phyloP scores from a whole-genome alignment of 148 eudicot genomes.

The Rhododendron mucronatum region DNA sequence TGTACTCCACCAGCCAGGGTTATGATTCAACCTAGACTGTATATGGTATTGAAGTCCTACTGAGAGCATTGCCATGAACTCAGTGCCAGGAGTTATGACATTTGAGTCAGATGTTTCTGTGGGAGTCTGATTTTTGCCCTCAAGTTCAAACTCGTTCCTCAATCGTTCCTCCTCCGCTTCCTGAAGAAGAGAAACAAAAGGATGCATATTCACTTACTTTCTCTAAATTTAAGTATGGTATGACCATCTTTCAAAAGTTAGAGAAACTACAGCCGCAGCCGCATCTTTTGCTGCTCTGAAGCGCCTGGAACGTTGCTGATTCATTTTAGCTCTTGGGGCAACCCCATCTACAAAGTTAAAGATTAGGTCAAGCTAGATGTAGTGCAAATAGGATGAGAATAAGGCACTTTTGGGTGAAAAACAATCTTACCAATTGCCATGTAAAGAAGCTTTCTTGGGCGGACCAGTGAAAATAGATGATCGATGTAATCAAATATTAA shows the following conservation, averaged over 20 bases:
- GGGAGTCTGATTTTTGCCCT: slow-evolving; percentile 49
- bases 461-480: slow-evolving; percentile 76
- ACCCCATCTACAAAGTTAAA: slow-evolving; percentile 69
- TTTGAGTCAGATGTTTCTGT: slow-evolving; percentile 95
- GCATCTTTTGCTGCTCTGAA: slow-evolving; percentile 99
- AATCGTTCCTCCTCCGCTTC: slow-evolving; percentile 83
- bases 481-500: slow-evolving; percentile 92
- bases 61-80: slow-evolving; percentile 86
- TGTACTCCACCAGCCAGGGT: slow-evolving; percentile 73
- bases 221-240: background rate
- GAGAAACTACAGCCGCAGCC: slow-evolving; percentile 72
- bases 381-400: background rate
- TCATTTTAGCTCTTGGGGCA: slow-evolving; percentile 99
- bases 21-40: slow-evolving; percentile 68
- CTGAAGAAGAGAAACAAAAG: slow-evolving; percentile 32
- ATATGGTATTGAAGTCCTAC: slow-evolving; percentile 88
- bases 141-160: slow-evolving; percentile 69
- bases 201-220: background rate
- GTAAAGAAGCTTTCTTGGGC: slow-evolving; percentile 92
- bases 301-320: slow-evolving; percentile 95
- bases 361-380: slow-evolving; percentile 7
- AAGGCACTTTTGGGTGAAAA: background rate
- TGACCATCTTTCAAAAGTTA: background rate
- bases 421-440: slow-evolving; percentile 81
- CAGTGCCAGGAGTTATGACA: slow-evolving; percentile 97